These are phyloP conservation scores for Camellia lanceoleosa DNA, from an alignment of 148 eudicot genomes.

Conservation along the genomic window DNA sequence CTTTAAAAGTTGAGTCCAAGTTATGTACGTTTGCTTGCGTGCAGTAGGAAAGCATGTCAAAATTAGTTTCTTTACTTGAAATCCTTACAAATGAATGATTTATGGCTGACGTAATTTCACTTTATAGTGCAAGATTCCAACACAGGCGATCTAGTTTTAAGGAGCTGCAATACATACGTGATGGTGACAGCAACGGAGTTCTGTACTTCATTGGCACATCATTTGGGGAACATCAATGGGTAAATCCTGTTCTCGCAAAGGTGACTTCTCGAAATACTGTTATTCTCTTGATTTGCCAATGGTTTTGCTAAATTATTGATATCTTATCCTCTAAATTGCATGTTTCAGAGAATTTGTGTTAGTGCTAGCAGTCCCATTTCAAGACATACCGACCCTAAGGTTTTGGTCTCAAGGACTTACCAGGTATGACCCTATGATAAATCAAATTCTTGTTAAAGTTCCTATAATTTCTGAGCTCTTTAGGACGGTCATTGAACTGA, in stretches of 20 bases:
- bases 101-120: constrained; percentile 10
- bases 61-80: neutral
- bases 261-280: constrained; percentile 26
- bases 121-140: constrained; percentile 56
- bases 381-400: constrained; percentile 88
- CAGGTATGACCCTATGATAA: constrained; percentile 47
- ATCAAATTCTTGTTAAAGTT: neutral
- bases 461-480: neutral
- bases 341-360: constrained; percentile 58
- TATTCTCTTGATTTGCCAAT: neutral
- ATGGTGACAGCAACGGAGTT: constrained; percentile 92
- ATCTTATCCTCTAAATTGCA: neutral
- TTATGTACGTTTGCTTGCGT: neutral
- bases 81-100: neutral
- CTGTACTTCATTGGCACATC: constrained; percentile 81
- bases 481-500: neutral
- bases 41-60: neutral
- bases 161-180: constrained; percentile 90
- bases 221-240: constrained; percentile 86
- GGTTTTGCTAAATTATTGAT: neutral
- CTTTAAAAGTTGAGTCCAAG: neutral
- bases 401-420: constrained; percentile 78
- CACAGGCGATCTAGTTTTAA: constrained; percentile 83
- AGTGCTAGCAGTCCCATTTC: constrained; percentile 81
- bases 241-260: constrained; percentile 86